Percentiles rank a stretch among this genome's conserved stretches.
Conservation (phyloP, 139 green algal species). For the Chlamydomonas eustigma region DNA sequence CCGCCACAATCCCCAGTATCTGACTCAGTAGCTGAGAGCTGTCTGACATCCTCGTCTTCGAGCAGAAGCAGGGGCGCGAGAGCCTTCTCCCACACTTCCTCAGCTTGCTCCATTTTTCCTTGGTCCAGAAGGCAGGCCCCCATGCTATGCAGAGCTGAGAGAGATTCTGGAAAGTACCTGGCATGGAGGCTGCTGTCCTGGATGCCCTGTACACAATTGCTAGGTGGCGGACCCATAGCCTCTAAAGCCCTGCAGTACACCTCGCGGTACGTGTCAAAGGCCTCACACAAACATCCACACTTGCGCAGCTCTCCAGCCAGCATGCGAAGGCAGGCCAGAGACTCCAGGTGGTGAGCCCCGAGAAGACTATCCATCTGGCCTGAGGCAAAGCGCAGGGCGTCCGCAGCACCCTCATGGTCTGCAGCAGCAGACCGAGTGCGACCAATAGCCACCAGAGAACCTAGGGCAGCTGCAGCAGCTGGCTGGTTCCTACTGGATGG, state of each 20-base stretch:
- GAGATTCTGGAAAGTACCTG: too few species aligned
- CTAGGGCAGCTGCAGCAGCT: background rate
- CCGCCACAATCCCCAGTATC: background rate
- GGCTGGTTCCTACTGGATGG: too few species aligned
- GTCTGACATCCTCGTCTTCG: background rate
- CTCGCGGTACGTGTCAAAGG: background rate
- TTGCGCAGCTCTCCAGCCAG: background rate
- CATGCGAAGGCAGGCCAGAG: background rate
- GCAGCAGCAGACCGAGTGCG: background rate
- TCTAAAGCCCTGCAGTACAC: background rate
- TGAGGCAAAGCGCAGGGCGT: background rate
- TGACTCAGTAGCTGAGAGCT: background rate
- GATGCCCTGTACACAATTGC: too few species aligned
- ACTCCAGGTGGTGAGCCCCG: background rate
- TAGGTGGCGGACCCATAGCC: background rate
- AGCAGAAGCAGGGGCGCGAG: background rate
- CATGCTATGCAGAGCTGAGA: background rate
- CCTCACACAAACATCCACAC: background rate
- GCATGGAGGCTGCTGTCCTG: too few species aligned
- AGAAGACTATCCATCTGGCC: background rate
- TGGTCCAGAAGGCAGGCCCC: background rate
- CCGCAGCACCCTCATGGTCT: background rate
- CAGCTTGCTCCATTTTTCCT: background rate
- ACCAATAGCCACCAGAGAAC: background rate
- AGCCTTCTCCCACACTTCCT: background rate